A percentile compares a stretch with the other conserved stretches of the same genome.
Conservation (phyloP, 805 yeast genomes). For the Ogataea trehaloabstinens region DNA sequence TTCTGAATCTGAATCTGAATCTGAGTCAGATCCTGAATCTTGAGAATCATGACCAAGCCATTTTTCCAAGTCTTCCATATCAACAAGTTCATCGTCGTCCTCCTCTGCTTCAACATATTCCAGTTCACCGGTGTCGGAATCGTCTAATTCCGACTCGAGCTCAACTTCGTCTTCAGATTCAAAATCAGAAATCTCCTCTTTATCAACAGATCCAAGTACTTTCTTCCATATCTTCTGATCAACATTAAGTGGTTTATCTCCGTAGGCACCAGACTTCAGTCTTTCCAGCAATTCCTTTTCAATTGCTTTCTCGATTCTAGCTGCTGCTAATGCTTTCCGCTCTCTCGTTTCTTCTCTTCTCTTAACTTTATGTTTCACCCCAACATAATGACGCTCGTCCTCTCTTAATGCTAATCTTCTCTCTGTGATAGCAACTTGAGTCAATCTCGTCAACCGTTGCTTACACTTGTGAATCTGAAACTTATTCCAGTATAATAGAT, state of each 20-base stretch:
- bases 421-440: constrained; percentile 94
- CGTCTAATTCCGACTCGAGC: constrained; percentile 58
- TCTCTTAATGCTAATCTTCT: constrained; percentile 88
- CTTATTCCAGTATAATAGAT: constrained; percentile 89
- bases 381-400: constrained; percentile 93
- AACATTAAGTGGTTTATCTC: constrained; percentile 95
- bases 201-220: constrained; percentile 69
- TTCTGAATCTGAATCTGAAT: constrained; percentile 30
- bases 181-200: constrained; percentile 55
- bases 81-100: constrained; percentile 85
- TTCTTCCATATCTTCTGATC: constrained; percentile 95
- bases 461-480: constrained; percentile 90
- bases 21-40: constrained; percentile 37
- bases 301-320: constrained; percentile 92
- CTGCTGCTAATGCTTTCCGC: constrained; percentile 94
- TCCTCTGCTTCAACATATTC: constrained; percentile 91
- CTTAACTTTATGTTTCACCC: constrained; percentile 89
- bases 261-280: constrained; percentile 96
- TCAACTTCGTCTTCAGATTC: constrained; percentile 37
- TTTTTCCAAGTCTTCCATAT: constrained; percentile 87
- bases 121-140: constrained; percentile 56
- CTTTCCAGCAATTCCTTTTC: constrained; percentile 94
- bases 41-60: constrained; percentile 53
- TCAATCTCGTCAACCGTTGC: constrained; percentile 90
- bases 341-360: constrained; percentile 94